Conservation (phyloP, 164 flowering plant species). For the Stephania cephalantha region DNA sequence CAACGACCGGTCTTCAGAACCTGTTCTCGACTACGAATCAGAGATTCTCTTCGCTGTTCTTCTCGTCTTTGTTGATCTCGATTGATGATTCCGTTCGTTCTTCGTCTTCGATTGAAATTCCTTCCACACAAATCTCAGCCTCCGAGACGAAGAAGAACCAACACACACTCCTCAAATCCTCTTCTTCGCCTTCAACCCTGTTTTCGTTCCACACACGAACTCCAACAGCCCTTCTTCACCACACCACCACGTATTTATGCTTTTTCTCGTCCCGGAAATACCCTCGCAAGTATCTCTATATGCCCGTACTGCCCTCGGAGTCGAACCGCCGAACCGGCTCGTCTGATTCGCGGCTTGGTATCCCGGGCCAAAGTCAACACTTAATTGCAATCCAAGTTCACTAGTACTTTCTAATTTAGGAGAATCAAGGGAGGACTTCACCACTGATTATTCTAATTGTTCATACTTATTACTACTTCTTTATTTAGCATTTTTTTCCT, state of each 20-base stretch:
- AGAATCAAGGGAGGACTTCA: too few species aligned
- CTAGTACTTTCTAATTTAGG: too few species aligned
- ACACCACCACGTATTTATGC: conserved; percentile 21
- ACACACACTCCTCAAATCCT: background rate
- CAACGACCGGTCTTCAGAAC: background rate
- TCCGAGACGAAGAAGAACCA: background rate
- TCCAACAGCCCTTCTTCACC: background rate
- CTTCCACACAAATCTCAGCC: conserved; percentile 4
- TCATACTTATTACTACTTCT: too few species aligned
- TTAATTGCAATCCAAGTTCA: too few species aligned
- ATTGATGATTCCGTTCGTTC: background rate
- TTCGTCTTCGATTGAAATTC: background rate
- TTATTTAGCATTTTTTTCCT: too few species aligned
- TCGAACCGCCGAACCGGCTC: background rate
- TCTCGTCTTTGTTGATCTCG: background rate
- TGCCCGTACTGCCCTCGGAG: background rate
- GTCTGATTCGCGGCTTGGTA: background rate
- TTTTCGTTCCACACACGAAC: background rate
- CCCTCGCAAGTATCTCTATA: background rate
- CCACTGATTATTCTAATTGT: too few species aligned
- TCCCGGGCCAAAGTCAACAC: conserved; percentile 14
- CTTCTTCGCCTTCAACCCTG: background rate
- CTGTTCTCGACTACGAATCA: background rate
- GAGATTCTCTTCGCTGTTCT: background rate
- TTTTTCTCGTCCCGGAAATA: conserved; percentile 6